Evolutionary conservation across 2,329 filamentous ascomycete genomes (phyloP), one percentile per base, ranked within the genome.

Genomic region (Aspergillus thermomutatus): DNA sequence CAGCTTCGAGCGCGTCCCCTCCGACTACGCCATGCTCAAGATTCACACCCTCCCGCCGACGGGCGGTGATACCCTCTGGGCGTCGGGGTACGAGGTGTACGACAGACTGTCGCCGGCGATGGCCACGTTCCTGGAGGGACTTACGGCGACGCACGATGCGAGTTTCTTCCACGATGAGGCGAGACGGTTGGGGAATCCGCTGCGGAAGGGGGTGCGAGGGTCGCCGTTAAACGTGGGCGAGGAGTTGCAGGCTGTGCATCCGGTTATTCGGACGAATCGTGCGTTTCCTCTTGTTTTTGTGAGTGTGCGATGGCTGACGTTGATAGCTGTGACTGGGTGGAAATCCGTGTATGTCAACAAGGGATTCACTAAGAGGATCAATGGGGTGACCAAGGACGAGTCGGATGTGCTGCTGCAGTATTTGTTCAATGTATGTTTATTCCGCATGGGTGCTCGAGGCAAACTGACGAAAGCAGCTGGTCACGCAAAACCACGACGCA

Each of bases 81-180:
- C 85, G 0, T 86, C 83, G 1, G 85, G 84, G 0, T 88, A 87
- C 64, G 85, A 88, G 64, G 70, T 87, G 7, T 89, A 87, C 64
- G 86, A 89, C 66, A 80, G 84, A 31, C 75, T 89, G 54, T 85
- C 82, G 9, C 73, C 76, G 1, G 75, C 81, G 0, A 81, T 82
- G 58, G 82, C 82, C 53, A 72, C 72, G 21, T 87, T 87, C 67
- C 75, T 87, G 34, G 84, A 88, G 55, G 70, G 72, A 0, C 70
- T 88, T 19, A 87, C 83, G 0, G 85, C 80, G 4, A 84, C 82
- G 0, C 82, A 78, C 50, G 83, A 81, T 63, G 78, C 77, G 0
- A 78, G 67, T 1, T 86, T 85, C 69, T 77, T 76, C 57, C 72
- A 80, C 25, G 74, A 80, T 4, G 82, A 83, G 0, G 72, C 64